Conservation (phyloP, 2,329 filamentous ascomycete genomes). For the Colletotrichum eleusines region DNA sequence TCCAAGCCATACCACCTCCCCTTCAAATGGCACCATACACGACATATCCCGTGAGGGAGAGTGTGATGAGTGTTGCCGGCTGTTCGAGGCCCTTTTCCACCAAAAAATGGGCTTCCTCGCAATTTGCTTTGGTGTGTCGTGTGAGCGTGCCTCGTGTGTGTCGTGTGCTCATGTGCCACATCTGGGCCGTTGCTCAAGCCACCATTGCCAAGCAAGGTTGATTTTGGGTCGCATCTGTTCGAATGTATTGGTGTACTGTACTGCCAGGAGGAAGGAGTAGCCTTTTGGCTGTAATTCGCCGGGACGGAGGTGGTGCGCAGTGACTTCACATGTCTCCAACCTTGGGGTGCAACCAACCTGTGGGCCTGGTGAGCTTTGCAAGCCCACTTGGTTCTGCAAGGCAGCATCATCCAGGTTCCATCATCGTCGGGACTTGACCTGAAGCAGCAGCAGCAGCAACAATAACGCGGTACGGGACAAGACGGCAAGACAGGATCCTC, state of each 20-base stretch:
- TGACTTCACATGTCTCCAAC: slow-evolving; percentile 7
- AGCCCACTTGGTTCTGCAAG: slow-evolving; percentile 15
- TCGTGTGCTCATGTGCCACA: slow-evolving; percentile 39
- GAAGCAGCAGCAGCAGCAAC: neutral
- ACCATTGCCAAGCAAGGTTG: slow-evolving; percentile 3
- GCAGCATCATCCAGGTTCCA: slow-evolving; percentile 32
- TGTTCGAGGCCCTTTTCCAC: neutral
- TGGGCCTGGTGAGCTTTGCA: neutral
- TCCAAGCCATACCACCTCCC: neutral
- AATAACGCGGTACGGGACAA: neutral
- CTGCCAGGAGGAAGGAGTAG: neutral
- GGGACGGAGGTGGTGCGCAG: neutral
- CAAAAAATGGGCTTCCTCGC: neutral
- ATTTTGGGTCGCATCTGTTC: slow-evolving; percentile 24
- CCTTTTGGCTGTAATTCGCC: neutral
- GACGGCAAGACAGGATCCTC: neutral
- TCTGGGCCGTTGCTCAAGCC: slow-evolving; percentile 27
- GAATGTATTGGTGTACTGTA: slow-evolving; percentile 2
- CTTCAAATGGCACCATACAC: neutral
- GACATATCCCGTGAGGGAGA: neutral
- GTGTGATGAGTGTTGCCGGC: slow-evolving; percentile 13
- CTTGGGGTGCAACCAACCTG: neutral
- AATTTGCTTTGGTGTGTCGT: slow-evolving; percentile 4
- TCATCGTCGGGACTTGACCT: neutral
- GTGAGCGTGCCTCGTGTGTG: slow-evolving; percentile 24